Conservation (phyloP, 2,329 filamentous ascomycete genomes). For the Arthrobotrys sinensis region DNA sequence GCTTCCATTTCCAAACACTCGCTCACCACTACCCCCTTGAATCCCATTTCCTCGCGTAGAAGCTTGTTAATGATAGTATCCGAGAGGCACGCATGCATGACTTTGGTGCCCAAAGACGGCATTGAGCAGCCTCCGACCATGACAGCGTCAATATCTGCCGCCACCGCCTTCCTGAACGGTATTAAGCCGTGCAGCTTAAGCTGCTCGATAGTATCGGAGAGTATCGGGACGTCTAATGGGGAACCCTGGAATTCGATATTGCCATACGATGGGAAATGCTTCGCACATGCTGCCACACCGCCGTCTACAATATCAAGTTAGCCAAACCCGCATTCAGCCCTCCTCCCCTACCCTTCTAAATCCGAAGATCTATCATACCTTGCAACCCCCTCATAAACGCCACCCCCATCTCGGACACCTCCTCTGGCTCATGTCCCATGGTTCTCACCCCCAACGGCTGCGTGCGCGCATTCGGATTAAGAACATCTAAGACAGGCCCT, state of each 20-base stretch:
- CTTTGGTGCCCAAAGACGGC: slow-evolving; percentile 90
- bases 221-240: slow-evolving; percentile 91
- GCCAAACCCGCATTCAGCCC: slow-evolving; percentile 12
- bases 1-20: slow-evolving; percentile 98
- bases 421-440: slow-evolving; percentile 91
- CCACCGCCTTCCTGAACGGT: slow-evolving; percentile 91
- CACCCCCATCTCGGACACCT: slow-evolving; percentile 92
- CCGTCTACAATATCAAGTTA: slow-evolving; percentile 73
- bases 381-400: slow-evolving; percentile 83
- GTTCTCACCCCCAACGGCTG: slow-evolving; percentile 91
- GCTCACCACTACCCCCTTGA: slow-evolving; percentile 70
- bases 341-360: background rate
- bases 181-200: slow-evolving; percentile 91
- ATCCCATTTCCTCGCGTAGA: slow-evolving; percentile 64
- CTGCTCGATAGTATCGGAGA: slow-evolving; percentile 93
- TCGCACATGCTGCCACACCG: slow-evolving; percentile 89
- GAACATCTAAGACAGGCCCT: slow-evolving; percentile 91
- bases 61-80: slow-evolving; percentile 90
- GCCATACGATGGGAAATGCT: slow-evolving; percentile 96
- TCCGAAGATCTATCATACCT: slow-evolving; percentile 33
- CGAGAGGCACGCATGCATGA: slow-evolving; percentile 93
- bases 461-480: slow-evolving; percentile 73
- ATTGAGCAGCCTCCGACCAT: slow-evolving; percentile 96
- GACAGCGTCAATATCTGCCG: slow-evolving; percentile 89
- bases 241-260: slow-evolving; percentile 94